Evolutionary conservation across 2,329 filamentous ascomycete species (phyloP).

Genomic region (Xylariaceae sp.): DNA sequence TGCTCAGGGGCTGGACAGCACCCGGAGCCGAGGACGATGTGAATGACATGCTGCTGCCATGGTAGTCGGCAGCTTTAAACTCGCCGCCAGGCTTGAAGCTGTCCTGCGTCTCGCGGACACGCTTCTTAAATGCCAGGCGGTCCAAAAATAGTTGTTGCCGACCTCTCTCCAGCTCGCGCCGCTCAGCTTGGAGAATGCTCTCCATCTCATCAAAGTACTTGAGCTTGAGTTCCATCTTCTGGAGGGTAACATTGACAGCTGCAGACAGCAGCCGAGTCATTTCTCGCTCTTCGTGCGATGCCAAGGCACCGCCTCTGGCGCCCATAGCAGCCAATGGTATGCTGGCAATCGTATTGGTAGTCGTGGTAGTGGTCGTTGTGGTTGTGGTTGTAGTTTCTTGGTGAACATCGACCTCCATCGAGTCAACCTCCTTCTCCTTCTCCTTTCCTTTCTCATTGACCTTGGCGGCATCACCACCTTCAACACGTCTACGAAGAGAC

Average conservation of each 20-base stretch:
- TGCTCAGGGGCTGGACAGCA: constrained; percentile 50
- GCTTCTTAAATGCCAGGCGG: constrained; percentile 80
- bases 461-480: constrained; percentile 47
- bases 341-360: constrained; percentile 55
- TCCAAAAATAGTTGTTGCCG: constrained; percentile 93
- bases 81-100: constrained; percentile 56
- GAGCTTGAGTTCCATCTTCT: constrained; percentile 93
- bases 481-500: constrained; percentile 71
- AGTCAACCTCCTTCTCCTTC: constrained; percentile 49
- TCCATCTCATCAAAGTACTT: constrained; percentile 97
- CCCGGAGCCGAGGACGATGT: constrained; percentile 40
- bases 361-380: constrained; percentile 47
- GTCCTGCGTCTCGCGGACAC: constrained; percentile 78
- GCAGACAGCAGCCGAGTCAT: constrained; percentile 91
- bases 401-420: constrained; percentile 59
- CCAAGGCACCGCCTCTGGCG: constrained; percentile 78
- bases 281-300: constrained; percentile 93
- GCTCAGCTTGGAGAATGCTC: constrained; percentile 82
- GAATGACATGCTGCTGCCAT: constrained; percentile 51
- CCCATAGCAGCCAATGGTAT: constrained; percentile 83
- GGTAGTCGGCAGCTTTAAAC: constrained; percentile 44
- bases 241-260: constrained; percentile 86
- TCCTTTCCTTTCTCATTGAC: constrained; percentile 55
- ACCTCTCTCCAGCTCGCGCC: constrained; percentile 84
- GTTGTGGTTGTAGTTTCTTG: constrained; percentile 43